Base-by-base conservation (phyloP, 2,329 filamentous ascomycete genomes). In the Pseudonectria foliicola region DNA sequence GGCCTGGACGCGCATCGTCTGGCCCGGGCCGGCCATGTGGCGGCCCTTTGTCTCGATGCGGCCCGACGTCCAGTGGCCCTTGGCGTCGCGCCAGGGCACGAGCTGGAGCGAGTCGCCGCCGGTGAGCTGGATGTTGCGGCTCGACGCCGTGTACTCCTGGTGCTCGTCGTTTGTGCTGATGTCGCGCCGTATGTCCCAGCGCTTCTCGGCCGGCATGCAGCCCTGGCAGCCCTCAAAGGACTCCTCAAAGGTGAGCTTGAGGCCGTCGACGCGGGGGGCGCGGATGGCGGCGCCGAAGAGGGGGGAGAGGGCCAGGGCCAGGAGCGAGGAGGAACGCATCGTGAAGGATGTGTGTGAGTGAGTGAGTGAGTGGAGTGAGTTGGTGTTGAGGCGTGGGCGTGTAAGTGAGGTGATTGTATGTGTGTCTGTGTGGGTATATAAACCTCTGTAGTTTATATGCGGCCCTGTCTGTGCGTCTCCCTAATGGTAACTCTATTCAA, bases 71-170 rank as follows among this genome's bases (percentile, higher is more conserved):
- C 70, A 73, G 12, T 56, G 44, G 5, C 62, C 59, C 10, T 52
- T 46, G 31, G 51, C 33, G 27, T 62, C 54, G 35, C 55, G 53
- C 48, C 61, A 64, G 10, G 71, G 71, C 1, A 73, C 62, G 34
- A 75, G 58, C 52, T 74, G 70, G 10, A 75, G 54, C 0, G 70
- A 73, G n/a, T 57, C 44, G 27, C 67, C 70, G 10, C 70, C 70
- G 7, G 65, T 69, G 30, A 70, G 60, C 49, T 75, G 71, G 13
- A 71, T 55, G 54, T 74, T 71, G 38, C 52, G 43, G 35, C 55
- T 57, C 31, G 61, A 64, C 4, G 54, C 49, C 25, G 61, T 62
- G 57, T 75, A 75, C 4, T 56, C 55, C 53, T 75, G 61, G 31
- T 62, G 50, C 53, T 75, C 70, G 45, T 62, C 58, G 59, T 75